Base-by-base conservation (phyloP, 192 early-diverging fungal genomes). In the Bifiguratus adelaidae region DNA sequence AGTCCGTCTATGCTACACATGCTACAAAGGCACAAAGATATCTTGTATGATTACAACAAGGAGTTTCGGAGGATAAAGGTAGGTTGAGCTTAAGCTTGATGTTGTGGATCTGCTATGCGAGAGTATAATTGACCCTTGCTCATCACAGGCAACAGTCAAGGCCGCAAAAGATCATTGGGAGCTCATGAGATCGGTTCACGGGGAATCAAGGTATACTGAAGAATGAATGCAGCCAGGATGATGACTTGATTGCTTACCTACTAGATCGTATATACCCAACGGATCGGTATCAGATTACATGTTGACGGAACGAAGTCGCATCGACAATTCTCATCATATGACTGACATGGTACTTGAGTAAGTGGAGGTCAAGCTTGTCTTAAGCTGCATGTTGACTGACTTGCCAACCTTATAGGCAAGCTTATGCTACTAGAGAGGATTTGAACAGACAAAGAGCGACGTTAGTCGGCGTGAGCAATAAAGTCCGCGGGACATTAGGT, bases 271-370 rank as follows among this genome's bases (percentile, higher is more conserved):
- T 48, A 60, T 65, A 47, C 44, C 45, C 15, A 44, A 46, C 9
- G 45, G 54, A 21, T 68, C 58, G 30, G 51, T 50, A 26, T 51
- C 75, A 4, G 85, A 88, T 41, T 77, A 82, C 42, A 64, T 86
- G 45, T 53, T 89, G 35, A 77, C 65, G 15, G 86, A 89, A 38
- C 68, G 86, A 40, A 58, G 64, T 33, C 48, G 73, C 45, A 85
- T 89, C 40, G 85, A 89, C 22, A 61, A 58, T 16, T 75, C 83
- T 7, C 83, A 88, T 68, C 66, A 62, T 12, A 71, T 88, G 66
- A 81, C 82, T 5, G 86, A 88, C 53, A 80, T 70, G 56, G 73
- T 88, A 20, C 65, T 89, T 23, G 80, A 89, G 81, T 85, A 83
- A 54, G 68, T 56, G 16, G 8, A 21, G 16, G 13, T 32, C 30